These are phyloP conservation scores for Auriscalpium orientale DNA, from an alignment of 768 basidiomycete genomes.

Conservation along the genomic window DNA sequence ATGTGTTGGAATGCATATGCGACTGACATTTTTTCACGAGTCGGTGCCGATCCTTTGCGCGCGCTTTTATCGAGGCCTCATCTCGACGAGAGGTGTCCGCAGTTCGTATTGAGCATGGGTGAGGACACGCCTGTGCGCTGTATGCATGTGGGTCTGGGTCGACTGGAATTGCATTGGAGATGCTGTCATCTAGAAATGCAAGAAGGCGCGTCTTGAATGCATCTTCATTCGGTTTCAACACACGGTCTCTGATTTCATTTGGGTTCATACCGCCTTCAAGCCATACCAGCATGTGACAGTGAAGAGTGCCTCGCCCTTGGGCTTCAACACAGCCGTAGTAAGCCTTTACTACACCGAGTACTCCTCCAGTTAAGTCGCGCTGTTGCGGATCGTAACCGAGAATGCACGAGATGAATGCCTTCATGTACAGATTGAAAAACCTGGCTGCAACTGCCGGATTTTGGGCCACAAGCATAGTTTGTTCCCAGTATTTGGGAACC, in stretches of 20 bases:
- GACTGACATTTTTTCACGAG: constrained; percentile 23
- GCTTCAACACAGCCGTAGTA: constrained; percentile 37
- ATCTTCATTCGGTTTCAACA: constrained; percentile 1
- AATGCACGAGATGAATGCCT: constrained; percentile 26
- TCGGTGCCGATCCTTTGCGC: not conserved
- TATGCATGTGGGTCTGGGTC: constrained; percentile 2
- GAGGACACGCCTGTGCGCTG: not conserved
- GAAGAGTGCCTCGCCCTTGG: constrained; percentile 31
- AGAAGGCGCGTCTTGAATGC: constrained; percentile 18
- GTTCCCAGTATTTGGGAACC: constrained; percentile 24
- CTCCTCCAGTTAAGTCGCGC: constrained; percentile 16
- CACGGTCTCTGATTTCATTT: not conserved
- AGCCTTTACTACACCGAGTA: constrained; percentile 26
- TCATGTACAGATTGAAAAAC: constrained; percentile 37
- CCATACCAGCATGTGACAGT: constrained; percentile 37
- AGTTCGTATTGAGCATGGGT: not conserved
- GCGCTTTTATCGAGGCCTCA: not conserved
- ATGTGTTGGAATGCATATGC: constrained; percentile 28
- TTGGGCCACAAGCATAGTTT: constrained; percentile 27
- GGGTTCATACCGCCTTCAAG: constrained; percentile 17
- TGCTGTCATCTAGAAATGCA: constrained; percentile 21
- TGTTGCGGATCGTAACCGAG: constrained; percentile 18
- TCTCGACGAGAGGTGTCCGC: not conserved
- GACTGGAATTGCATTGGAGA: constrained; percentile 20
- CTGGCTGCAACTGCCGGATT: constrained; percentile 33